Evolutionary conservation across 805 yeast species (phyloP).

Genomic region (Wickerhamomyces hampshirensis): DNA sequence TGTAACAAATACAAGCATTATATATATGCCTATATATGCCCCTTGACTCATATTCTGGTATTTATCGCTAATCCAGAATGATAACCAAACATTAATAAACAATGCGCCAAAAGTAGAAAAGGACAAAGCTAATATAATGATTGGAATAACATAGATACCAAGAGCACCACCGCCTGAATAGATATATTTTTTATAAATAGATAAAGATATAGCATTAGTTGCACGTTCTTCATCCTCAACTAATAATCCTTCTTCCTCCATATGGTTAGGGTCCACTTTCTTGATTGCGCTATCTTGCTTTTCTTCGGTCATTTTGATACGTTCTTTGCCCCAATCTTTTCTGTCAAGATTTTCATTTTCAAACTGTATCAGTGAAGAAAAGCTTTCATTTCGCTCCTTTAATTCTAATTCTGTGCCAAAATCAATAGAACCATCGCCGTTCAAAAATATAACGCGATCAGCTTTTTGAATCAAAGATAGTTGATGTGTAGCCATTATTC

Average conservation of each 20-base stretch:
- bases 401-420: conserved; percentile 55
- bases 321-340: too few species aligned
- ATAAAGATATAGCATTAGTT: conserved; percentile 44
- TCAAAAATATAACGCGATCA: conserved; percentile 57
- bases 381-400: conserved; percentile 33
- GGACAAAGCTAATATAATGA: conserved; percentile 21
- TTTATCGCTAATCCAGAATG: conserved; percentile 69
- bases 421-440: conserved; percentile 55
- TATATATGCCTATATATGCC: conserved; percentile 71
- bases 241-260: conserved; percentile 30
- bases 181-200: conserved; percentile 48
- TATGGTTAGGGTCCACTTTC: conserved; percentile 7
- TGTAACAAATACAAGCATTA: conserved; percentile 51
- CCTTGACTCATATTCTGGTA: conserved; percentile 43
- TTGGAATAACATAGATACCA: conserved; percentile 27
- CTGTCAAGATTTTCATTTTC: too few species aligned
- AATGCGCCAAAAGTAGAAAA: conserved; percentile 46
- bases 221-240: conserved; percentile 53
- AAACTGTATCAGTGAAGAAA: conserved; percentile 44
- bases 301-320: conserved; percentile 27
- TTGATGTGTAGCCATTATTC: conserved; percentile 76
- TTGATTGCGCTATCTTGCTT: conserved; percentile 26
- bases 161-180: conserved; percentile 50
- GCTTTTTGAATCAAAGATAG: conserved; percentile 58
- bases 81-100: conserved; percentile 72